A percentile compares a stretch with the other conserved stretches of the same genome.
Conservation (phyloP, 768 basidiomycete genomes). For the Pluteus cervinus region DNA sequence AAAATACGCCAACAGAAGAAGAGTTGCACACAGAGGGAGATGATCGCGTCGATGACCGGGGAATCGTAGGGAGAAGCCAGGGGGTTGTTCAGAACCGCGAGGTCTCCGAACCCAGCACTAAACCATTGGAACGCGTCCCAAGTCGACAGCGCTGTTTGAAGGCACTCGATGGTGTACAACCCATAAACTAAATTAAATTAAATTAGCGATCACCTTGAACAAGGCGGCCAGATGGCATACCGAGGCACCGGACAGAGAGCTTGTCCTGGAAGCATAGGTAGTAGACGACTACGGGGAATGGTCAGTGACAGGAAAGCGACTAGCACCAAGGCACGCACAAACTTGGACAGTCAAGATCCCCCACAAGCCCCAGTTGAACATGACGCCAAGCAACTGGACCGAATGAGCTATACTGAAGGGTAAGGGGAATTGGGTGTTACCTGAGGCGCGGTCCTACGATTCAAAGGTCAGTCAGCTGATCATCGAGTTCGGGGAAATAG, state of each 20-base stretch:
- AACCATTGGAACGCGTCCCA: constrained; percentile 11
- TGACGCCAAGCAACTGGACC: constrained; percentile 7
- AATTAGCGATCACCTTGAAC: neutral
- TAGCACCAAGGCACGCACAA: constrained; percentile 1
- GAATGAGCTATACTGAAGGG: no score
- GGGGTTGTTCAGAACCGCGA: constrained; percentile 4
- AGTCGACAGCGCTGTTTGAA: constrained; percentile 7
- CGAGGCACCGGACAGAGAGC: constrained; percentile 1
- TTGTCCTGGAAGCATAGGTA: constrained; percentile 5
- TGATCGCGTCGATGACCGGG: constrained; percentile 9
- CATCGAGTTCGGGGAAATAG: no score
- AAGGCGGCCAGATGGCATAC: neutral
- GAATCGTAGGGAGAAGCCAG: constrained; percentile 8
- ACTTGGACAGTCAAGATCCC: constrained; percentile 8
- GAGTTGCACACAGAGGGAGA: constrained; percentile 9
- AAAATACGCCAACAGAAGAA: constrained; percentile 14
- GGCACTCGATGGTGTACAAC: constrained; percentile 6
- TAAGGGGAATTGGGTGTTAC: no score
- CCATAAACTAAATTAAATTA: constrained; percentile 7
- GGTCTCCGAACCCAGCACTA: constrained; percentile 9
- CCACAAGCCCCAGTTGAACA: constrained; percentile 6
- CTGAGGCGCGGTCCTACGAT: no score
- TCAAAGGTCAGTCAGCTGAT: no score
- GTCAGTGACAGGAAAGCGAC: neutral
- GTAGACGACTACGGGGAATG: neutral